Base-by-base conservation (phyloP, 805 yeast genomes). In the Lachancea cidri region DNA sequence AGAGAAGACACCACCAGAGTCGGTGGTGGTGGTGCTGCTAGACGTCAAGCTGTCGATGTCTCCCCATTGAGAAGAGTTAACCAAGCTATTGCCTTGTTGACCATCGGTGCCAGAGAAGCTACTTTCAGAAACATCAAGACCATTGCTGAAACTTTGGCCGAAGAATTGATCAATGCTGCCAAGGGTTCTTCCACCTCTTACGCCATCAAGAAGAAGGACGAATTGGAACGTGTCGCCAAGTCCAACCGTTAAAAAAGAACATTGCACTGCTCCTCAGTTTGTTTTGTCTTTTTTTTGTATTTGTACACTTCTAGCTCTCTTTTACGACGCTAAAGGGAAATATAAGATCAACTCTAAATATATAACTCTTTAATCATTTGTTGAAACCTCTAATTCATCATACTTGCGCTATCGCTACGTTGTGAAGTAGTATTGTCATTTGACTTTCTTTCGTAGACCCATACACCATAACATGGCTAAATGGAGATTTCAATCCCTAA, bases 151-250 rank as follows among this genome's bases (percentile, higher is more conserved):
- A 93, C 98, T 78, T 86, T 93, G 72, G 98, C 99, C 71, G 99
- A 93, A 81, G 99, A 93, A 83, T 86, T 93, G 74, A 94, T 93
- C 75, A 93, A 93, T 82, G 99, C 99, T 67, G 98, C 95, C 70
- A 93, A 93, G 84, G 98, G 98, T 77, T 93, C 98, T 67, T 89
- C 99, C 61, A 94, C 97, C 74, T 93, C 98, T 69, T 94, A 89
- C 74, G 98, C 98, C 66, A 94, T 93, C 81, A 93, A 93, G 94
- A 93, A 93, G 98, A 93, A 93, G 95, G 99, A 93, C 76, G 99
- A 93, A 83, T 86, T 93, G 74, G 99, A 93, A 84, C 95, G 99
- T 86, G 99, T 93, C 76, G 99, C 99, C 73, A 93, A 93, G 80
- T 91, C 98, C 73, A 93, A 93, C 96, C 98, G 99, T 88, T 93